These are phyloP conservation scores for Allomyces macrogynus DNA, from an alignment of 192 early-diverging fungal species.

Conservation along the genomic window DNA sequence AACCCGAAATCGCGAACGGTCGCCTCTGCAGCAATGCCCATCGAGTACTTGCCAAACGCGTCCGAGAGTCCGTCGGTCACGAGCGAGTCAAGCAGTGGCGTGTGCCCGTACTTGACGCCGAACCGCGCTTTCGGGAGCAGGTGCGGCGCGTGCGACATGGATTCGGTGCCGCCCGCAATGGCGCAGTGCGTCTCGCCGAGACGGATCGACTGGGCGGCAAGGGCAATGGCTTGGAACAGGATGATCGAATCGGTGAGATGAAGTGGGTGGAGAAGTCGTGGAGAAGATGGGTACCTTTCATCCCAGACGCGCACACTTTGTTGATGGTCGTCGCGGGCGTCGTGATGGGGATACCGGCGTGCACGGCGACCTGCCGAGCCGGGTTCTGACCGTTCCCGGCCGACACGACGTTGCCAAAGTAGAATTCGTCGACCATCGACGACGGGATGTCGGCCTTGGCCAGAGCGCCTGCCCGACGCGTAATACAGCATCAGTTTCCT, in stretches of 20 bases:
- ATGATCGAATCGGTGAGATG: too few relatives aligned
- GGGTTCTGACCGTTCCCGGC: constrained; percentile 68
- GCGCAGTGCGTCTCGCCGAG: constrained; percentile 31
- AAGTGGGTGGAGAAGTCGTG: too few relatives aligned
- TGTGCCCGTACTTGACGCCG: constrained; percentile 54
- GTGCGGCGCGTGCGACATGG: constrained; percentile 68
- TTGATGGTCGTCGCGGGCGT: constrained; percentile 56
- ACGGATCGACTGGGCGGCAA: constrained; percentile 53
- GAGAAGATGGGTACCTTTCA: constrained; percentile 21
- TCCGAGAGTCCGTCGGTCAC: constrained; percentile 56
- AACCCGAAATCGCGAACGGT: constrained; percentile 60
- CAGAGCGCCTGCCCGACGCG: constrained; percentile 28
- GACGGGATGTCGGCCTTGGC: constrained; percentile 33
- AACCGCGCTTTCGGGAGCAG: constrained; percentile 58
- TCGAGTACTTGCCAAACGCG: constrained; percentile 46
- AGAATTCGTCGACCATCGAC: constrained; percentile 47
- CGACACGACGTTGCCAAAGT: constrained; percentile 57
- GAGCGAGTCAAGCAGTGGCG: constrained; percentile 47
- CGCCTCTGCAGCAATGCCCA: constrained; percentile 64
- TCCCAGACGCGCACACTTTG: constrained; percentile 65
- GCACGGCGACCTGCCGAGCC: constrained; percentile 60
- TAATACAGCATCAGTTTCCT: too few relatives aligned
- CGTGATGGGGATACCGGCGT: constrained; percentile 41
- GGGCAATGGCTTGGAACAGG: constrained; percentile 1
- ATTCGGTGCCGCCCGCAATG: constrained; percentile 57